Evolutionary conservation across 2,329 filamentous ascomycete genomes (phyloP).

Genomic region (Aspergillus sojae): DNA sequence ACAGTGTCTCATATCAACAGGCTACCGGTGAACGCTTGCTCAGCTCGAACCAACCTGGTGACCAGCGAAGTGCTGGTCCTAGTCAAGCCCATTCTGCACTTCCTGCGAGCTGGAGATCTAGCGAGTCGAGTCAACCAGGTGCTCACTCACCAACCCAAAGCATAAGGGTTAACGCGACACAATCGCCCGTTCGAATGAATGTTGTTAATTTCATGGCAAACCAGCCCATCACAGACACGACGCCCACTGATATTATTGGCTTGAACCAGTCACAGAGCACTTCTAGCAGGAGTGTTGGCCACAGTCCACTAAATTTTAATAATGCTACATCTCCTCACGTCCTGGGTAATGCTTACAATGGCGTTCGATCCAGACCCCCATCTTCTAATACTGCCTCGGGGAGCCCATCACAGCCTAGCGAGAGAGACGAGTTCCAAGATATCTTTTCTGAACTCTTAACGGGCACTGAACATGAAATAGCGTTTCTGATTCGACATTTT

Average conservation of each 20-base stretch:
- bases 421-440: conserved; percentile 36
- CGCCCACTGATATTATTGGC: neutral
- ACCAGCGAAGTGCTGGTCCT: neutral
- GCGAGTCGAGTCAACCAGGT: neutral
- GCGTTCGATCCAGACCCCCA: conserved; percentile 4
- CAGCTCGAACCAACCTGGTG: neutral
- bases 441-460: conserved; percentile 42
- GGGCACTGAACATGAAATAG: conserved; percentile 41
- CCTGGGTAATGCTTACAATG: neutral
- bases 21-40: neutral
- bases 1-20: conserved; percentile 1
- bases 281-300: conserved; percentile 5
- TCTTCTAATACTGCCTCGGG: conserved; percentile 13
- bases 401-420: conserved; percentile 25
- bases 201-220: neutral
- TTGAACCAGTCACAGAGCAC: conserved; percentile 6
- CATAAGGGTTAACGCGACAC: neutral
- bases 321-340: conserved; percentile 1
- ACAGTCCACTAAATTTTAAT: conserved; percentile 4
- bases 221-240: neutral
- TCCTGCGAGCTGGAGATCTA: neutral
- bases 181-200: neutral
- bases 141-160: neutral
- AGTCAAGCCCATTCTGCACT: neutral
- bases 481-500: conserved; percentile 42